A percentile compares a stretch with the other conserved stretches of the same genome.
Evolutionary conservation across 805 yeast genomes (phyloP).

Genomic region (Pichia cephalocereana): DNA sequence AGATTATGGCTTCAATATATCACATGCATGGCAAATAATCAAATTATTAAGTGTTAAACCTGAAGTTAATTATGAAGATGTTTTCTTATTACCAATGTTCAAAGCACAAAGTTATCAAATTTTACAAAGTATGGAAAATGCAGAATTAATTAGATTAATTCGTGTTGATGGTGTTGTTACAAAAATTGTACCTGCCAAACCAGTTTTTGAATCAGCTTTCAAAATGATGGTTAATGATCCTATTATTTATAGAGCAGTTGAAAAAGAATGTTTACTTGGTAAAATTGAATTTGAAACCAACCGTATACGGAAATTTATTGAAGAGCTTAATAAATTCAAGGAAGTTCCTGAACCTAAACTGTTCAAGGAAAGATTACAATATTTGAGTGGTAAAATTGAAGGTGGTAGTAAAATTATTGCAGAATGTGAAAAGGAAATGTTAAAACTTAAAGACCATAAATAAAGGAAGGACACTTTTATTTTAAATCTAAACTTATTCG

Average conservation of each 20-base stretch:
- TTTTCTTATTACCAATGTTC: conserved; percentile 51
- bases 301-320: conserved; percentile 58
- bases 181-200: conserved; percentile 70
- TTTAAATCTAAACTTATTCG: neutral
- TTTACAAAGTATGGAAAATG: conserved; percentile 64
- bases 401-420: conserved; percentile 44
- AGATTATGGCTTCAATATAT: conserved; percentile 46
- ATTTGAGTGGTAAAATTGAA: conserved; percentile 58
- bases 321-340: conserved; percentile 55
- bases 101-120: conserved; percentile 46
- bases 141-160: conserved; percentile 63
- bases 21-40: conserved; percentile 85
- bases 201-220: conserved; percentile 77
- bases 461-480: neutral
- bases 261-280: conserved; percentile 47
- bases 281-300: conserved; percentile 51
- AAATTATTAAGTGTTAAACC: conserved; percentile 48
- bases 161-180: conserved; percentile 69
- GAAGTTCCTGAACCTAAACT: conserved; percentile 42
- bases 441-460: conserved; percentile 9
- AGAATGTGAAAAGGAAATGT: conserved; percentile 34
- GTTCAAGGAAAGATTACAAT: conserved; percentile 54
- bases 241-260: conserved; percentile 49
- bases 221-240: conserved; percentile 49
- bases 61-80: conserved; percentile 38